These are phyloP conservation scores for Sclerotinia sclerotiorum DNA, from an alignment of 2,329 filamentous ascomycete genomes.

Conservation along the genomic window DNA sequence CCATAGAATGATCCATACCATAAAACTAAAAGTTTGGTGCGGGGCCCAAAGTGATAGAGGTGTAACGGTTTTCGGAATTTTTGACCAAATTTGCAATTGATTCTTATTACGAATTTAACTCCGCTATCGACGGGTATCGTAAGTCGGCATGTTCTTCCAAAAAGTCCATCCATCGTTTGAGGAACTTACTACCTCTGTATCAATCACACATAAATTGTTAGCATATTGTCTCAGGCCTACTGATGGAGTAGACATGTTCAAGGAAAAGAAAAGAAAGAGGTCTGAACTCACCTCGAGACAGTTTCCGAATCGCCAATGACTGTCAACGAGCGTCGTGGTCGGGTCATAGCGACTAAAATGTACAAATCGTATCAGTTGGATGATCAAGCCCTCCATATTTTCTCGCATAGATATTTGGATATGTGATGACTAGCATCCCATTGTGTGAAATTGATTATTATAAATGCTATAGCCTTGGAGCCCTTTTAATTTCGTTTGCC, in stretches of 20 bases:
- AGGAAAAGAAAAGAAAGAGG: slow-evolving; percentile 24
- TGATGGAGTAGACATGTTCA: slow-evolving; percentile 8
- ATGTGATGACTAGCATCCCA: background rate
- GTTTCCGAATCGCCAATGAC: slow-evolving; percentile 95
- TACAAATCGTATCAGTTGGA: slow-evolving; percentile 23
- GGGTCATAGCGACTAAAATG: slow-evolving; percentile 86
- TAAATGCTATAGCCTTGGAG: slow-evolving; percentile 10
- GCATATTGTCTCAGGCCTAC: slow-evolving; percentile 28
- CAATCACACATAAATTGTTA: slow-evolving; percentile 35
- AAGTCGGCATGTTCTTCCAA: slow-evolving; percentile 88
- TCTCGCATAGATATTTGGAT: slow-evolving; percentile 14
- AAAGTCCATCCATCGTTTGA: slow-evolving; percentile 88
- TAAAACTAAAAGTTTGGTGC: background rate
- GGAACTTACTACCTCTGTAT: slow-evolving; percentile 74
- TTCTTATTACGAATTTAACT: slow-evolving; percentile 32
- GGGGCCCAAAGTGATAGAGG: background rate
- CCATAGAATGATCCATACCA: no score
- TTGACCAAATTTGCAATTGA: background rate
- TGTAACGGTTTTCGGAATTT: background rate
- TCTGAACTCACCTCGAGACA: slow-evolving; percentile 63
- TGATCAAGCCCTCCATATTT: slow-evolving; percentile 24
- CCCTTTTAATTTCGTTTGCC: slow-evolving; percentile 7
- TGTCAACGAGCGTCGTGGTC: slow-evolving; percentile 85
- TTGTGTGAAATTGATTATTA: slow-evolving; percentile 15
- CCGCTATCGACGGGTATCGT: slow-evolving; percentile 71